Percentiles rank a stretch among this genome's conserved stretches.
phyloP scores from a whole-genome alignment of 305 asterid genomes.

The Galium porrigens region DNA sequence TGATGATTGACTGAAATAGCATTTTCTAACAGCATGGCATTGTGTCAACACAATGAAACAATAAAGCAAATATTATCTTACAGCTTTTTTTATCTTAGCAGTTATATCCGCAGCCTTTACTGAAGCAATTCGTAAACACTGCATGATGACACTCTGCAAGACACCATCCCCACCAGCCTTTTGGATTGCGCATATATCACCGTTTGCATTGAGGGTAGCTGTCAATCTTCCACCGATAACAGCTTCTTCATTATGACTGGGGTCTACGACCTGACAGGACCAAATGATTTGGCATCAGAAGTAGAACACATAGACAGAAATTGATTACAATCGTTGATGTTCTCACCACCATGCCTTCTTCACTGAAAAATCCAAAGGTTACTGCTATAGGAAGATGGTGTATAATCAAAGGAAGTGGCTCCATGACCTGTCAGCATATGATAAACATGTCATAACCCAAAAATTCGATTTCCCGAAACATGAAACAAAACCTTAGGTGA shows the following conservation, averaged over 20 bases:
- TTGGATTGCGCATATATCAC: slow-evolving; percentile 77
- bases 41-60: neutral
- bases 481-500: neutral
- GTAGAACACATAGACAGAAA: neutral
- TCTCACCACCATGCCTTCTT: slow-evolving; percentile 52
- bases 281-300: neutral
- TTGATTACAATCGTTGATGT: neutral
- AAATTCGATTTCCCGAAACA: neutral
- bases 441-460: neutral
- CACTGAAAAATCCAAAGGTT: slow-evolving; percentile 67
- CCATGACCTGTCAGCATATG: slow-evolving; percentile 53
- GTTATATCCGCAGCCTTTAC: slow-evolving; percentile 73
- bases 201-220: slow-evolving; percentile 60
- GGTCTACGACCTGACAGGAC: slow-evolving; percentile 56
- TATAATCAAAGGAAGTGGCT: slow-evolving; percentile 71
- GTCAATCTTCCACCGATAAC: slow-evolving; percentile 86
- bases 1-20: neutral
- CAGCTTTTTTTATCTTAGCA: slow-evolving; percentile 58
- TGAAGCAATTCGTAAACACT: slow-evolving; percentile 81
- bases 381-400: slow-evolving; percentile 91
- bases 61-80: slow-evolving; percentile 25
- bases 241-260: slow-evolving; percentile 76
- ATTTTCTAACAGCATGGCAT: neutral
- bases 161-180: slow-evolving; percentile 84
- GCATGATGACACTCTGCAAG: slow-evolving; percentile 66